Evolutionary conservation across 78 protist species (phyloP), one percentile per base, ranked within the genome.

Genomic region (Corallochytrium limacisporum): DNA sequence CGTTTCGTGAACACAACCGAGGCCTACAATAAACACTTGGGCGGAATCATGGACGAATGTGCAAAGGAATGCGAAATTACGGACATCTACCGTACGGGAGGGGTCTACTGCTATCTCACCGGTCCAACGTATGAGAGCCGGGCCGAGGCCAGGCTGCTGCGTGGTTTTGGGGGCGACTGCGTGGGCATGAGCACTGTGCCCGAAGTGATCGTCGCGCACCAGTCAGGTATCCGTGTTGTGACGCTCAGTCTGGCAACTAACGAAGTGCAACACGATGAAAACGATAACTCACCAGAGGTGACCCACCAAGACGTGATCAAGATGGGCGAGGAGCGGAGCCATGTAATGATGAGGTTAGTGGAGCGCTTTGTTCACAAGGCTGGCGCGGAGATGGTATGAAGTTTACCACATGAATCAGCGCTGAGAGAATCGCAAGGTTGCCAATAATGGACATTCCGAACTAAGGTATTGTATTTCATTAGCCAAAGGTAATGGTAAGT

Each of bases 121-220:
- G 80, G 80, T 10, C 80, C 80, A 7, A 20, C 50, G 13, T 65
- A 22, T 29, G 80, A 75, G 60, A 65, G 74, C 20, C 59, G 67
- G 5, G 80, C 80, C 8, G 80, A 75, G 56, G 47, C 51, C 9
- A 20, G 66, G 29, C 3, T 38, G 53, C 35, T 66, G 16, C 38
- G 46, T 35, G 0, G 31, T 16, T 43, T 51, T 1, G 77, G 77
- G 29, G 70, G 57, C 29, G 80, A 75, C 32, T 48, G 60, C 22
- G 80, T 75, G 9, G 80, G 80, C 54, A 75, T 75, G 80, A 24
- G 44, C 35, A 65, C 73, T 15, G 80, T 49, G 28, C 69, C 80
- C 28, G 80, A 75, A 55, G 80, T 55, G 43, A 54, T 75, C 33
- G 72, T 61, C 26, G 80, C 80, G 22, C 24, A 6, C 37, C 80